Base-by-base conservation (phyloP, 2,329 filamentous ascomycete genomes). In the Fusarium sp. region DNA sequence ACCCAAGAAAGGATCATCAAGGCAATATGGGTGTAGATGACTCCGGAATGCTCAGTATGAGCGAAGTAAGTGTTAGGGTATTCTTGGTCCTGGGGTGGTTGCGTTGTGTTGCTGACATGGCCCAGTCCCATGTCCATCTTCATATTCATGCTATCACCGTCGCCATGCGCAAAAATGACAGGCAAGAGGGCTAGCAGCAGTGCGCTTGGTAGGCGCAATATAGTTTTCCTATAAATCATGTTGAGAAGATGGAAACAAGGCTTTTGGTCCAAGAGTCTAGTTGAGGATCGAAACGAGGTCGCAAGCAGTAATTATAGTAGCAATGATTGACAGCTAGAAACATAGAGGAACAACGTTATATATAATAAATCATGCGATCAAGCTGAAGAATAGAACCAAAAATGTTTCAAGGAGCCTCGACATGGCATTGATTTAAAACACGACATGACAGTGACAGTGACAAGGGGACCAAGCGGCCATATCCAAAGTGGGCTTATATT, bases 1-100 rank as follows among this genome's bases (percentile, higher is more conserved):
- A 92, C 84, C 93, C 93, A 96, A 11, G 87, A 87, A 11, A 92
- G 59, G 4, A 89, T 81, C 89, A 94, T 93, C 47, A 93, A 81
- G 7, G 80, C 82, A 59, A 94, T 90, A 75, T 96, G 93, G 60
- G 87, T 86, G 73, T 92, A 85, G 72, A 96, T 90, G 69, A 87
- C 79, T 16, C 81, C 80, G 10, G 77, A 80, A 74, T 89, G 82
- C 27, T 88, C 84, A 1, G 82, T 75, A 59, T 88, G 82, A 25
- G 84, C 78, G 79, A 90, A 91, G 77, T 92, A 92, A 61, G 83
- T 89, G n/a, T 81, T 80, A 11, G 82, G 78, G 48, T 82, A 82
- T 46, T 79, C 69, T 37, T 75, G 68, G 21, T 76, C 73, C 20
- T 73, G 66, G 16, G 76, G 69, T 46, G 74, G 69, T 55, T 76